phyloP scores from a whole-genome alignment of 345 rosid species.

The Raphanus raphanistrum region DNA sequence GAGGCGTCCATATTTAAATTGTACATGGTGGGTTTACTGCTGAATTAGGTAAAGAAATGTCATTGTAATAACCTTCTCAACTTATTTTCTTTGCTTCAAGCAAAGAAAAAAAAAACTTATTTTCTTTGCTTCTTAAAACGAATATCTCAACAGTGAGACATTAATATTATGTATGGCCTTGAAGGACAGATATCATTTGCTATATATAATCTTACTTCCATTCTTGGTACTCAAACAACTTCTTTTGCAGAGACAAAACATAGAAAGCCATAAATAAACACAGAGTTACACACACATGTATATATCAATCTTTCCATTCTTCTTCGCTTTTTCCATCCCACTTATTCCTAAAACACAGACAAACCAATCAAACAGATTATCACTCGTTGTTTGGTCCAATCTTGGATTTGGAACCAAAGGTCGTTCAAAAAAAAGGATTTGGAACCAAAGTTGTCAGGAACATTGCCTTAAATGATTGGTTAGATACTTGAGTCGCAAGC shows the following conservation, averaged over 20 bases:
- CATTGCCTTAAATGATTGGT: no score
- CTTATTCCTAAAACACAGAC: conserved; percentile 56
- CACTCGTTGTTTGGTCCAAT: background rate
- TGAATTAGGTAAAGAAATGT: no score
- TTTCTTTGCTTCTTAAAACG: no score
- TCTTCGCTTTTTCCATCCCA: conserved; percentile 72
- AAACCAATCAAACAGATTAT: background rate
- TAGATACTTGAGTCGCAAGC: background rate
- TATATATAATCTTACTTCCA: background rate
- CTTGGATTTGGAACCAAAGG: background rate
- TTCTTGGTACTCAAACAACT: background rate
- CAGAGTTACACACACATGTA: background rate
- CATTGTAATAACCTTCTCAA: no score
- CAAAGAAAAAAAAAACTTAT: no score
- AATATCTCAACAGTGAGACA: background rate
- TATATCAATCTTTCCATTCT: conserved; percentile 41
- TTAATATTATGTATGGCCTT: background rate
- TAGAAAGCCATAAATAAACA: conserved; percentile 3
- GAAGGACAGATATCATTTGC: background rate
- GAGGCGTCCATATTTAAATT: no score
- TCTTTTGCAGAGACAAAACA: conserved; percentile 1
- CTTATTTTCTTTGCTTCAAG: no score
- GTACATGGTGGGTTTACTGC: no score
- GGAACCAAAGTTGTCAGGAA: no score
- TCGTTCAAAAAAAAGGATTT: background rate